phyloP scores from a whole-genome alignment of 106 monocot species.

The Posidonia australis region DNA sequence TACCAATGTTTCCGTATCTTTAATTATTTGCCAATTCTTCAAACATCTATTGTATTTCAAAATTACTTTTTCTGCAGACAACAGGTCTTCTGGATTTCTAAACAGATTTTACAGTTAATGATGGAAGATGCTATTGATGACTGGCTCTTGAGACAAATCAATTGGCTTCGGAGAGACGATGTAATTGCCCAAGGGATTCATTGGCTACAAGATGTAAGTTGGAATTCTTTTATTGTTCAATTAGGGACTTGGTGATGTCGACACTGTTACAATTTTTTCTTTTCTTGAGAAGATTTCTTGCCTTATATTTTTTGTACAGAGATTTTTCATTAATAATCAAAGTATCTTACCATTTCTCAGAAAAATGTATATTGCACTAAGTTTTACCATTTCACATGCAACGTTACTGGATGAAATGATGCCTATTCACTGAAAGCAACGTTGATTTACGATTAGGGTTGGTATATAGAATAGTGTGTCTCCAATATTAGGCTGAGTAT shows the following conservation, averaged over 20 bases:
- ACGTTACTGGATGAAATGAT: no score
- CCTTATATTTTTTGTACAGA: no score
- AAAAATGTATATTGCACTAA: no score
- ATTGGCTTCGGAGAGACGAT: slow-evolving; percentile 70
- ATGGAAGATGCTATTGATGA: slow-evolving; percentile 99
- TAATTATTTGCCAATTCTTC: not conserved
- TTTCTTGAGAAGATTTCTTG: no score
- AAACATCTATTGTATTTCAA: not conserved
- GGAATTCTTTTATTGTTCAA: not conserved
- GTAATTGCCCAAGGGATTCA: slow-evolving; percentile 71
- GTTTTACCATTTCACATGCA: no score
- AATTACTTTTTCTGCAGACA: slow-evolving; percentile 38
- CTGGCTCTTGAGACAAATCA: slow-evolving; percentile 82
- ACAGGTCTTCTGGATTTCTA: slow-evolving; percentile 98
- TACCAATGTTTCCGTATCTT: not conserved
- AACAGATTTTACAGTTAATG: slow-evolving; percentile 93
- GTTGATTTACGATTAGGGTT: no score
- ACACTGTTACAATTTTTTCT: no score
- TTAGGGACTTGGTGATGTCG: no score
- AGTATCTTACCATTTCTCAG: no score
- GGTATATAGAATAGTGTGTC: no score
- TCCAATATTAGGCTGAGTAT: not conserved
- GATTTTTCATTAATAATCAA: no score
- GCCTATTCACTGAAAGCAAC: no score
- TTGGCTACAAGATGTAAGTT: slow-evolving; percentile 87